A percentile compares a stretch with the other conserved stretches of the same genome.
Evolutionary conservation across 176 grass and related monocot genomes (phyloP).

Genomic region (Melocanna baccifera): DNA sequence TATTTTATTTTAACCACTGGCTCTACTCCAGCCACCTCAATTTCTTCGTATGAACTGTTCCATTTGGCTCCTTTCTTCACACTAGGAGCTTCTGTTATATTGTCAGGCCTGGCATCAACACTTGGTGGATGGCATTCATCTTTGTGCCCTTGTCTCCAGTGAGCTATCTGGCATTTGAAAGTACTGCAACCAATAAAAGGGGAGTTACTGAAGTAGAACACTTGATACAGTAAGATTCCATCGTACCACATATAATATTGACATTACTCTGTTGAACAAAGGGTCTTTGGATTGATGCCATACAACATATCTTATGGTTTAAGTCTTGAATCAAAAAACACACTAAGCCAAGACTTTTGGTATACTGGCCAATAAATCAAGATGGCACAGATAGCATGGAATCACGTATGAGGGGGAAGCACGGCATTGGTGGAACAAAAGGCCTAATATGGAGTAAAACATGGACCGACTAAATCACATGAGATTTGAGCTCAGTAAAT

Average conservation of each 20-base stretch:
- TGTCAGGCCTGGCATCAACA: slow-evolving; percentile 27
- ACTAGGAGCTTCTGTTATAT: slow-evolving; percentile 18
- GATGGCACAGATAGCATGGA: not conserved
- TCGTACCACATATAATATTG: slow-evolving; percentile 23
- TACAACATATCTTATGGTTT: slow-evolving; percentile 18
- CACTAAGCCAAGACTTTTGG: not conserved
- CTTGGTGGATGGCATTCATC: slow-evolving; percentile 57
- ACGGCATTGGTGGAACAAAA: not conserved
- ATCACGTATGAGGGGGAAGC: not conserved
- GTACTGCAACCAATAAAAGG: slow-evolving; percentile 54
- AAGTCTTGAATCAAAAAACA: not conserved
- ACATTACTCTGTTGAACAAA: not conserved
- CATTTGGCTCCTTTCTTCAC: slow-evolving; percentile 20
- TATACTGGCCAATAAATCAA: not conserved
- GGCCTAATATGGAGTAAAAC: not conserved
- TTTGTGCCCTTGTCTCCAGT: slow-evolving; percentile 93
- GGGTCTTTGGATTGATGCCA: not conserved
- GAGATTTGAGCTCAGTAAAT: not conserved
- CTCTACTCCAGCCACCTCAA: not conserved
- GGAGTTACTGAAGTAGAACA: slow-evolving; percentile 26
- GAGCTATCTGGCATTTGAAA: slow-evolving; percentile 76
- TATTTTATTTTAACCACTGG: not conserved
- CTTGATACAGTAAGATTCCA: not conserved
- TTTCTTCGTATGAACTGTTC: slow-evolving; percentile 21
- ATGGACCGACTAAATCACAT: not conserved